Base-by-base conservation (phyloP, 768 basidiomycete genomes). In the Exsudoporus frostii region DNA sequence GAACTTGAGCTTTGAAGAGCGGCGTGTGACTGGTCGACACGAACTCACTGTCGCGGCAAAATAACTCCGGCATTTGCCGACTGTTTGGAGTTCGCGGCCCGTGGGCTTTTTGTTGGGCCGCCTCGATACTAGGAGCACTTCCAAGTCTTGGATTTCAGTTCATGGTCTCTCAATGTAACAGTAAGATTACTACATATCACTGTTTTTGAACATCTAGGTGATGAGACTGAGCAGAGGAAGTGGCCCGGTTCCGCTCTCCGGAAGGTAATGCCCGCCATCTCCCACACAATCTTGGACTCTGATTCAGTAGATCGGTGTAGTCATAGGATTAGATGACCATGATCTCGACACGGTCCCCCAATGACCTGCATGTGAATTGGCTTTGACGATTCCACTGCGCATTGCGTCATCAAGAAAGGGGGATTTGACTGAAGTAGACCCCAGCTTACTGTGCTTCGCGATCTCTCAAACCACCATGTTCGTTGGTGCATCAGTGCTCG, bases 331-430 rank as follows among this genome's bases (percentile, higher is more conserved):
- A 40, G 2, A 40, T 33, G 32, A 14, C 14, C 29, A 30, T 9
- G 29, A 9, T 29, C 29, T 29, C 29, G 29, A 29, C 29, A 33
- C 8, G 15, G 15, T 36, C 52, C 14, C 49, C 51, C 50, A 46
- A 33, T 25, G 27, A 48, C 32, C 30, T 32, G 24, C 22, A 39
- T 38, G 19, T 13, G 7, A 36, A 5, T 36, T 49, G 45, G 33
- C 17, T n/a, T 36, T 29, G 22, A 7, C 36, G 29, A 41, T 34
- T 15, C 2, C 48, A 14, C 65, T 66, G 59, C 56, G 65, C 58
- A 68, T 71, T 69, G 69, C 64, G 60, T 70, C 66, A 67, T 63
- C 4, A 22, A 32, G 48, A 32, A 17, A 44, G 34, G 29, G 27
- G 36, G 32, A 27, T 9, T 15, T n/a, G 11, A 19, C 19, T 13